Base-by-base conservation (phyloP, 2,329 filamentous ascomycete genomes). In the Endocalyx cinctus region DNA sequence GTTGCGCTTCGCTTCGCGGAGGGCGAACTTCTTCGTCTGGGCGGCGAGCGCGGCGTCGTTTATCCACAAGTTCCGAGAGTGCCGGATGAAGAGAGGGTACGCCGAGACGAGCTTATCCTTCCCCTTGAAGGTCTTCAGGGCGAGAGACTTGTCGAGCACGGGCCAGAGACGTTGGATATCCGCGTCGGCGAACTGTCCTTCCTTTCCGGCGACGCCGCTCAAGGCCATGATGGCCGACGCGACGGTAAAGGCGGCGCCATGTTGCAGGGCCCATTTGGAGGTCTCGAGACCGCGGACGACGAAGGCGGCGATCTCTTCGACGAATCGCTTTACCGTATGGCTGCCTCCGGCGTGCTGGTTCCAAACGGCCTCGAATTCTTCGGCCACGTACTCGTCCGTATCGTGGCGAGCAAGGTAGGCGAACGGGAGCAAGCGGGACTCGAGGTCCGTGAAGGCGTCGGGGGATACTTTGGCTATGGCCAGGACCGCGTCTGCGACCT, bases 1-100 rank as follows among this genome's bases (percentile, higher is more conserved):
- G 54, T 89, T 90, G 19, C 92, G 77, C 66, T 92, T 96, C 7
- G 88, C 88, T 70, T 98, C 92, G 37, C 90, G 77, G 12, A 90
- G 58, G 5, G 77, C 76, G 44, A 95, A 83, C 72, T 89, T 89
- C 64, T 82, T 84, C 64, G 89, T 79, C 47, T 82, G 72, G 7
- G 74, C 69, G 10, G 74, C 72, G 16, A 85, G 60, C 8, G 55
- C 52, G 0, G 55, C 41, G 43, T 82, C 73, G 5, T 59, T 57
- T 29, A 67, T 62, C 67, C 79, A 80, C 18, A 86, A 64, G 6
- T 58, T 59, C 43, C 71, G 72, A 1, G 75, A 76, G 42, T 80
- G 77, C 49, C 77, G 72, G 1, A 84, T 79, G 48, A 97, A 92
- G 37, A 79, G 74, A 4, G 87, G 82, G 57, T 92, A 87, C 5